A percentile compares a stretch with the other conserved stretches of the same genome.
Evolutionary conservation across 1,139 yeast species (phyloP).

Genomic region (Taphrina flavorubra): DNA sequence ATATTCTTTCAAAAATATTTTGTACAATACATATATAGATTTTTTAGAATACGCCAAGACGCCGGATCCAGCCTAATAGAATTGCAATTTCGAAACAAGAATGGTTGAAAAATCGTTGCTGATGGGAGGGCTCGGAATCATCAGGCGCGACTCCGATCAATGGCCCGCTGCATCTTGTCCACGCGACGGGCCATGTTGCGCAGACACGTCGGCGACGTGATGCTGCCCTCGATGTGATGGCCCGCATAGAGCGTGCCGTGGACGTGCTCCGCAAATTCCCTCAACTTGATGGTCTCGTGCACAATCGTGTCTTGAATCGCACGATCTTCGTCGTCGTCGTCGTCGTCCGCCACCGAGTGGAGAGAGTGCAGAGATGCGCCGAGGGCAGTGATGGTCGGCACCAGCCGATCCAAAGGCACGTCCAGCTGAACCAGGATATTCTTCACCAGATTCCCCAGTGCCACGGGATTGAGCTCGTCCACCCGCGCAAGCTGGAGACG

Average conservation of each 20-base stretch:
- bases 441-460: constrained; percentile 43
- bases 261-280: constrained; percentile 41
- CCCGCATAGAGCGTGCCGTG: constrained; percentile 42
- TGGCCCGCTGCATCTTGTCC: constrained; percentile 34
- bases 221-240: constrained; percentile 39
- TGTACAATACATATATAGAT: neutral
- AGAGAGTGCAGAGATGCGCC: neutral
- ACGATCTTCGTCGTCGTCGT: neutral
- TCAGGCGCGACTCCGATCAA: constrained; percentile 12
- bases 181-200: constrained; percentile 38
- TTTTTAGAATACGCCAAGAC: neutral
- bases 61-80: neutral
- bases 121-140: neutral
- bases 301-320: constrained; percentile 6
- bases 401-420: constrained; percentile 42
- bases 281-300: constrained; percentile 34
- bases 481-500: constrained; percentile 39
- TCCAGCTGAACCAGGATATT: constrained; percentile 43
- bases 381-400: constrained; percentile 32
- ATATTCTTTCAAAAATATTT: neutral
- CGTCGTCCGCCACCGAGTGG: neutral
- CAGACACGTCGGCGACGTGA: constrained; percentile 34
- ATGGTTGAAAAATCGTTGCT: too few relatives aligned
- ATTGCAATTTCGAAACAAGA: neutral
- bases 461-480: constrained; percentile 39